Base-by-base conservation (phyloP, 306 rosid species). In the Spatholobus suberectus region DNA sequence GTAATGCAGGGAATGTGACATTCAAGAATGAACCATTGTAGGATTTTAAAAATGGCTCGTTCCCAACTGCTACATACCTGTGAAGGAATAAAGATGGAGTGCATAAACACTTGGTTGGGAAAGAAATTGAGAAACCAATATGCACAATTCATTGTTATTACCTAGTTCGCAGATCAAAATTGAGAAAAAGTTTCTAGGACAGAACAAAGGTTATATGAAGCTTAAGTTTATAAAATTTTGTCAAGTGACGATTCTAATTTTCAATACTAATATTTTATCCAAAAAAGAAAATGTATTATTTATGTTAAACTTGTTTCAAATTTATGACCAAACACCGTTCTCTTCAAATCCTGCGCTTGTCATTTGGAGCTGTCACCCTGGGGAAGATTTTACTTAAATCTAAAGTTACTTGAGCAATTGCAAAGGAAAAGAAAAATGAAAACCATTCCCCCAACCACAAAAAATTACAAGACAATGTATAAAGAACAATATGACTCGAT, bases 61-160 rank as follows among this genome's bases (percentile, higher is more conserved):
- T 96, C 14, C 99, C 99, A 65, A 96, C 98, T 24, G 99, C 99
- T 71, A 92, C 99, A 83, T 92, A 96, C 86, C 99, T 96, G 82
- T 40, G 21, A 81, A 71, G 75, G 32, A 77, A 43, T 6, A 20
- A 32, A 2, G 40, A 82, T 71, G 18, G 23, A 66, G 20, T 15
- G 70, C 37, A 63, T 5, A 32, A 62, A 14, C 38, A 62, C 43
- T 27, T 62, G 5, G 5, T 55, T 55, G 27, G 12, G 4, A n/a
- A 52, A 8, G 24, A 52, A n/a, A 52, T 0, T 5, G 3, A 29
- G 32, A 29, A 59, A 61, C 18, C 68, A 13, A 54, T 12, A 15
- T 29, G 23, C 24, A 32, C 5, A 32, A 32, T 63, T 62, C 24
- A 63, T 63, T 15, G 70, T 8, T 15, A 26, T 1, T 27, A 13